Evolutionary conservation across 352 stramenopile genomes (phyloP).

Genomic region (Globisporangium lucens): DNA sequence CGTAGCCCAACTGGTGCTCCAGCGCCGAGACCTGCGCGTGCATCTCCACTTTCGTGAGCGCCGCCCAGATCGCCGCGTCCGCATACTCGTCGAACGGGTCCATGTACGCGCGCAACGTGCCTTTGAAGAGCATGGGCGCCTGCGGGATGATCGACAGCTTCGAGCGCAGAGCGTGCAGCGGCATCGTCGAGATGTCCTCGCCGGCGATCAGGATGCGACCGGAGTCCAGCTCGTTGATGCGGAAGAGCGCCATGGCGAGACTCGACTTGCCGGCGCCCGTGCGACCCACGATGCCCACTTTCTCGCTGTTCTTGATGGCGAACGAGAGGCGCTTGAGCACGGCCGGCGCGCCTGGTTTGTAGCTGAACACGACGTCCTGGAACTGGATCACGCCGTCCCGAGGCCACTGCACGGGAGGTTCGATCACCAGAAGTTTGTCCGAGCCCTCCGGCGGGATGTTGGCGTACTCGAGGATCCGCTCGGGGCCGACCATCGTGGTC

Average conservation of each 20-base stretch:
- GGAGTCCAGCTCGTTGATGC: conserved; percentile 87
- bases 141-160: conserved; percentile 94
- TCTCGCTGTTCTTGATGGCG: conserved; percentile 66
- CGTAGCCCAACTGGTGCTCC: conserved; percentile 49
- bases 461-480: conserved; percentile 87
- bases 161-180: conserved; percentile 83
- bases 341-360: conserved; percentile 74
- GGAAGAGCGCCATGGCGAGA: conserved; percentile 90
- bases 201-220: conserved; percentile 91
- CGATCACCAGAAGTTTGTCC: conserved; percentile 7
- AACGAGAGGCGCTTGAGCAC: conserved; percentile 72
- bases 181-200: conserved; percentile 79
- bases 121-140: conserved; percentile 89
- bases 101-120: conserved; percentile 70
- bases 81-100: conserved; percentile 60
- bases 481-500: conserved; percentile 82
- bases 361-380: conserved; percentile 81
- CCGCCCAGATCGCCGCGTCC: conserved; percentile 60
- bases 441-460: conserved; percentile 35
- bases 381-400: conserved; percentile 71
- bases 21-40: conserved; percentile 58
- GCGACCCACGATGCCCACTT: conserved; percentile 89
- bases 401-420: conserved; percentile 57
- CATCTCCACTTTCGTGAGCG: conserved; percentile 16
- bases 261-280: conserved; percentile 86